phyloP scores from a whole-genome alignment of 1,284 basidiomycete genomes.

The Melampsora medusae region DNA sequence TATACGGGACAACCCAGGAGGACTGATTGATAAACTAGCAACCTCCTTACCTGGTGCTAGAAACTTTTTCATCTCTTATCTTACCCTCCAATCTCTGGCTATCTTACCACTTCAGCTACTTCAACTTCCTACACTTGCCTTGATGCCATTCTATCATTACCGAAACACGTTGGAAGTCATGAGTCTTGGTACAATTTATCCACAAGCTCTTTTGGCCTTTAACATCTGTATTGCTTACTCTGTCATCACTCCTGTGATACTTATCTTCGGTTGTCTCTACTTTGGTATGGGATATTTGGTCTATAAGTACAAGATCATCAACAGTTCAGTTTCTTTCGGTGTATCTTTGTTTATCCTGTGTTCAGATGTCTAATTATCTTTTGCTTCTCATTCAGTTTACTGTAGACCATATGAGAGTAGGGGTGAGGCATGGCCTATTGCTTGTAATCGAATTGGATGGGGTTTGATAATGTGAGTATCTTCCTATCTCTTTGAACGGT shows the following conservation, averaged over 20 bases:
- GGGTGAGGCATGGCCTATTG: slow-evolving; percentile 39
- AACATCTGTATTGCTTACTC: slow-evolving; percentile 53
- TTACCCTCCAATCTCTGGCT: slow-evolving; percentile 53
- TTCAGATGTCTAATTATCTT: background rate
- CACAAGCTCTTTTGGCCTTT: slow-evolving; percentile 54
- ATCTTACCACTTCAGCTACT: slow-evolving; percentile 53
- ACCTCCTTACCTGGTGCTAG: slow-evolving; percentile 52
- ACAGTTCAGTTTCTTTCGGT: slow-evolving; percentile 41
- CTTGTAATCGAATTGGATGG: slow-evolving; percentile 41
- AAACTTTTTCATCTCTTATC: slow-evolving; percentile 54
- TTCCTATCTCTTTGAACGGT: background rate
- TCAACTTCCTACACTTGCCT: slow-evolving; percentile 50
- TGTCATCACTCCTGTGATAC: slow-evolving; percentile 53
- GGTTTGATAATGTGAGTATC: slow-evolving; percentile 35
- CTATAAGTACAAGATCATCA: slow-evolving; percentile 55
- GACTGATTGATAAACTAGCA: slow-evolving; percentile 53
- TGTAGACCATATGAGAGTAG: slow-evolving; percentile 38
- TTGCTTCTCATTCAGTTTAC: slow-evolving; percentile 16
- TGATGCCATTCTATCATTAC: slow-evolving; percentile 51
- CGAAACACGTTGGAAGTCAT: slow-evolving; percentile 49
- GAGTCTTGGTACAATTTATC: slow-evolving; percentile 53
- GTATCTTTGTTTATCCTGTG: background rate
- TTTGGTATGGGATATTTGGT: slow-evolving; percentile 54
- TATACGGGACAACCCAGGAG: slow-evolving; percentile 52
- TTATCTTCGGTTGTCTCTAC: slow-evolving; percentile 52